Evolutionary conservation across 345 rosid species (phyloP), one percentile per base, ranked within the genome.

Genomic region (Gossypium stocksii): DNA sequence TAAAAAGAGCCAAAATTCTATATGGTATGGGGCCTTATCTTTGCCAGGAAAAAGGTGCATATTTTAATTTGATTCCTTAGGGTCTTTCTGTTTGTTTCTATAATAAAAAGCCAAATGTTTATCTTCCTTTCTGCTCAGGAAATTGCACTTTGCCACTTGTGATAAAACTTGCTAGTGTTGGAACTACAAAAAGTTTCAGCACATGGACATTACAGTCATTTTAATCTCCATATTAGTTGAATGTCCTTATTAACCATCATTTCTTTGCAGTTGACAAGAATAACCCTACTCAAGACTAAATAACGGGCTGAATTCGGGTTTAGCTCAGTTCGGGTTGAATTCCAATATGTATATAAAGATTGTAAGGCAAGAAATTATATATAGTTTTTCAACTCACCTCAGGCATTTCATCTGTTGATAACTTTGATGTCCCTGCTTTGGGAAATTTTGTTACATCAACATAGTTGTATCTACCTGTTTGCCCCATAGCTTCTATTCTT

Each of bases 341-440:
- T 34, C 41, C 41, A 34, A 5, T 5, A 34, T 34, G 41, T 34
- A 34, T 51, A 51, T 13, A 16, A 38, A 2, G 67, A 41, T 19
- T 43, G 16, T 43, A 43, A 43, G 49, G 27, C 70, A 65, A 19
- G 70, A 65, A 19, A 65, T 2, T 59, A 25, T 49, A 23, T 11
- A 49, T 20, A 10, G 20, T 57, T 56, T 27, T 49, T 16, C 44
- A n/a, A 27, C 72, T 69, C 22, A 69, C 72, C 72, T 69, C 22
- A 2, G 72, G 45, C 45, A 69, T n/a, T 69, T 51, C 59, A 9
- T 27, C 45, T 49, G 45, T 53, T 27, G 72, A 49, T 41, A 49
- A 69, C 22, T 69, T 52, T 16, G 72, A 51, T 16, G 72, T 43
- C 44, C 51, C 72, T 49, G 72, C 58, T 69, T 69, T 69, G 45